Evolutionary conservation across 2,329 filamentous ascomycete species (phyloP).

Genomic region (Penicillium hordei): DNA sequence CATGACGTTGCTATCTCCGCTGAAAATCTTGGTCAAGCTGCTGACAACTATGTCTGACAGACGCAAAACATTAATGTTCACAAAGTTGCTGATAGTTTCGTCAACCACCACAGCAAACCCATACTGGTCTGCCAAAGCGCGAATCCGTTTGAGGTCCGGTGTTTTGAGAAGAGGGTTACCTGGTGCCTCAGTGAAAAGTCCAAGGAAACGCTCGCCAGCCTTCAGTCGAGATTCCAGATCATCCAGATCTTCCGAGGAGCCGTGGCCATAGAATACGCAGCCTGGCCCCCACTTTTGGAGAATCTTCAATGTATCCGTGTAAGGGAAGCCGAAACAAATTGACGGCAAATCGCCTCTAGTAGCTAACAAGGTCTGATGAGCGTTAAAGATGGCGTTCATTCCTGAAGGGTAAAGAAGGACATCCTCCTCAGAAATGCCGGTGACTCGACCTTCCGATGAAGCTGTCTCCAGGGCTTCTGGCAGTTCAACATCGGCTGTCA

Average conservation of each 20-base stretch:
- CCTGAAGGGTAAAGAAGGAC: constrained; percentile 86
- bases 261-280: constrained; percentile 82
- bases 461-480: constrained; percentile 55
- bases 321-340: constrained; percentile 94
- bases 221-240: constrained; percentile 73
- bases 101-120: constrained; percentile 90
- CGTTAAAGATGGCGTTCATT: constrained; percentile 93
- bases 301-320: constrained; percentile 94
- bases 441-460: constrained; percentile 36
- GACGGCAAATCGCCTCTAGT: constrained; percentile 68
- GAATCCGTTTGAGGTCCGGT: constrained; percentile 81
- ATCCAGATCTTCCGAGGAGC: constrained; percentile 74
- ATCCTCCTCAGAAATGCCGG: constrained; percentile 74
- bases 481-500: constrained; percentile 71
- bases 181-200: constrained; percentile 91
- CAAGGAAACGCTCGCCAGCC: constrained; percentile 73
- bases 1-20: constrained; percentile 97
- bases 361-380: constrained; percentile 71
- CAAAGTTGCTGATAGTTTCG: constrained; percentile 94
- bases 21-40: constrained; percentile 95
- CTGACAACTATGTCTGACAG: constrained; percentile 90
- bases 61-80: constrained; percentile 90
- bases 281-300: constrained; percentile 92
- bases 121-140: constrained; percentile 73
- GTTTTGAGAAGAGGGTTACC: constrained; percentile 85